Conservation (phyloP, 805 yeast genomes). For the Kurtzmaniella fragi region DNA sequence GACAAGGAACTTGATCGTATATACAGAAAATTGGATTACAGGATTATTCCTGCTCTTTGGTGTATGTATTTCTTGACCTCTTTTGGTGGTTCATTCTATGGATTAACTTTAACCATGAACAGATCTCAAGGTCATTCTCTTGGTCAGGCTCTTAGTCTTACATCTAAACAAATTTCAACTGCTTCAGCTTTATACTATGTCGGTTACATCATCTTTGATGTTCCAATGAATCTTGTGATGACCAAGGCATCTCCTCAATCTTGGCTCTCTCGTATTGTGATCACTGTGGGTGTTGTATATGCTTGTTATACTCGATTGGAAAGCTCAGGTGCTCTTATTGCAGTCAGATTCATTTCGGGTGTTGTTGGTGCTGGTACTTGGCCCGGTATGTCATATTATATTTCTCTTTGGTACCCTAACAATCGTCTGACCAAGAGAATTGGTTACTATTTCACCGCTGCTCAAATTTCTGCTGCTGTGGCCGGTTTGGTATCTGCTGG, state of each 20-base stretch:
- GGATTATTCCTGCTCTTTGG: constrained; percentile 85
- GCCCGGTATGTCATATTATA: constrained; percentile 86
- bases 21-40: constrained; percentile 57
- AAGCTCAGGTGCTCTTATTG: constrained; percentile 59
- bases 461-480: constrained; percentile 85
- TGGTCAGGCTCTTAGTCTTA: constrained; percentile 43
- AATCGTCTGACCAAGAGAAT: constrained; percentile 71
- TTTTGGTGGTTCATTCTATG: constrained; percentile 73
- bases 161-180: constrained; percentile 55
- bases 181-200: constrained; percentile 82
- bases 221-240: constrained; percentile 84
- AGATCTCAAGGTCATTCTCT: constrained; percentile 56
- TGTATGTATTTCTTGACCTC: constrained; percentile 71
- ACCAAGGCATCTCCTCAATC: constrained; percentile 79
- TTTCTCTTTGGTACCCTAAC: constrained; percentile 81
- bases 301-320: constrained; percentile 63
- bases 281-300: constrained; percentile 73
- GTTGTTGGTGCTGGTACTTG: constrained; percentile 81
- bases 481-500: constrained; percentile 87
- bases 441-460: constrained; percentile 89
- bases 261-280: constrained; percentile 76
- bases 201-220: constrained; percentile 78
- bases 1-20: constrained; percentile 42
- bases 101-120: constrained; percentile 80
- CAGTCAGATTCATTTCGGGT: constrained; percentile 68